Evolutionary conservation across 495 filamentous ascomycete species (phyloP).

Genomic region (Penicillium simplicissimum): DNA sequence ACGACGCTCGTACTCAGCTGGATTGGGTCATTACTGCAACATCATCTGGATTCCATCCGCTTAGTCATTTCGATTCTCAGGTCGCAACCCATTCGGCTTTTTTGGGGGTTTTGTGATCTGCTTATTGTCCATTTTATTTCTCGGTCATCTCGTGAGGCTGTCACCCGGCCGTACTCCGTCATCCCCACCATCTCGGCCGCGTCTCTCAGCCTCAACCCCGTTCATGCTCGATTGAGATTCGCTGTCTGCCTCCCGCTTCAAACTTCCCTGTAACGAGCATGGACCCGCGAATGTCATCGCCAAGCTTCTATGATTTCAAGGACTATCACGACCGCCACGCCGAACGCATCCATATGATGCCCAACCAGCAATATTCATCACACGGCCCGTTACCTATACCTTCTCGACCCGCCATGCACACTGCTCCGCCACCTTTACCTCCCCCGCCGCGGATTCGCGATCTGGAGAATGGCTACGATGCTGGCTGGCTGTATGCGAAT

Average conservation of each 20-base stretch:
- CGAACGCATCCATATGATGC: constrained; percentile 28
- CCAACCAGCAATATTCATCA: constrained; percentile 38
- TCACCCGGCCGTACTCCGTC: constrained; percentile 8
- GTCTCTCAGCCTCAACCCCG: constrained; percentile 14
- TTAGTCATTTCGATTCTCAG: constrained; percentile 6
- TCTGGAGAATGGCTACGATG: constrained; percentile 56
- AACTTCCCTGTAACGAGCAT: constrained; percentile 36
- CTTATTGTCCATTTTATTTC: not conserved
- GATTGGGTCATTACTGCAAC: constrained; percentile 31
- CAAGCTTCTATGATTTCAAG: constrained; percentile 55
- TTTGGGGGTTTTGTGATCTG: not conserved
- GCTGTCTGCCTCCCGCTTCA: constrained; percentile 6
- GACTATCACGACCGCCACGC: constrained; percentile 30
- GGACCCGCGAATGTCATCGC: constrained; percentile 57
- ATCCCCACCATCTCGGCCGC: not conserved
- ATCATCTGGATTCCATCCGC: constrained; percentile 24
- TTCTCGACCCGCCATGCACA: constrained; percentile 45
- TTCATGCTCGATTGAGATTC: constrained; percentile 16
- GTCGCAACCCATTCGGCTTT: not conserved
- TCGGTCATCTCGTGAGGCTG: constrained; percentile 2
- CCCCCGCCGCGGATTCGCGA: constrained; percentile 58
- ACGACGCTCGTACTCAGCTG: constrained; percentile 34
- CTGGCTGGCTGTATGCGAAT: constrained; percentile 62
- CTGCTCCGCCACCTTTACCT: constrained; percentile 62
- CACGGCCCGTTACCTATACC: constrained; percentile 59